Evolutionary conservation across 345 rosid genomes (phyloP).

Genomic region (Passiflora organensis): DNA sequence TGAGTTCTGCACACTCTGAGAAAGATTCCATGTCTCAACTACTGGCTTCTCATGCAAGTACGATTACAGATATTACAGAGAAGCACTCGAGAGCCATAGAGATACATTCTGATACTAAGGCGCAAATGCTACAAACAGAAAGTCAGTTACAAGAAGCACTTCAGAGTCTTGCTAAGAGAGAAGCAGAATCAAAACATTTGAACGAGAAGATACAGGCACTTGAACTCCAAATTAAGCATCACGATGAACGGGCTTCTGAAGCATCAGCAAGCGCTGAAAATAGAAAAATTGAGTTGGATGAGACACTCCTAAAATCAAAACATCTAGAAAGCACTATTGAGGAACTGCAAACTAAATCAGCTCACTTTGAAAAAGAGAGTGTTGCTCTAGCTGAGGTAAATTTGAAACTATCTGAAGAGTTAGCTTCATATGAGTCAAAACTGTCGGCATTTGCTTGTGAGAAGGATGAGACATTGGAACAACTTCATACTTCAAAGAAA

Average conservation of each 20-base stretch:
- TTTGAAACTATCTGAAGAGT: constrained; percentile 64
- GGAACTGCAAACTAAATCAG: constrained; percentile 55
- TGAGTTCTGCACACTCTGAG: constrained; percentile 51
- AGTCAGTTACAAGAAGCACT: constrained; percentile 48
- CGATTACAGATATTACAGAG: constrained; percentile 46
- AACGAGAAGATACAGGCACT: constrained; percentile 52
- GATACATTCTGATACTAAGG: constrained; percentile 46
- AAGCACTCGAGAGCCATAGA: constrained; percentile 50
- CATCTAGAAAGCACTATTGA: constrained; percentile 54
- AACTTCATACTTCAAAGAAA: constrained; percentile 58
- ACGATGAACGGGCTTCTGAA: constrained; percentile 50
- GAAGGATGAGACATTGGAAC: constrained; percentile 56
- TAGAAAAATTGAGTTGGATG: constrained; percentile 59
- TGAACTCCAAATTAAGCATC: constrained; percentile 49
- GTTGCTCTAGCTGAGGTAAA: constrained; percentile 74
- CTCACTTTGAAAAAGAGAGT: constrained; percentile 60
- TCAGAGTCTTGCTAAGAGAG: constrained; percentile 47
- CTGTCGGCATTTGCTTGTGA: constrained; percentile 43
- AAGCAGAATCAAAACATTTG: constrained; percentile 47
- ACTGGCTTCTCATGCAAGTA: constrained; percentile 40
- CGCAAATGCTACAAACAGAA: constrained; percentile 32
- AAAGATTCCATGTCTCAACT: constrained; percentile 57
- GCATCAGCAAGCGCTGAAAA: constrained; percentile 52
- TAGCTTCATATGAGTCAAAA: constrained; percentile 57
- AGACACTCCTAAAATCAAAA: constrained; percentile 46